Evolutionary conservation across 2,329 filamentous ascomycete species (phyloP), one percentile per base, ranked within the genome.

Genomic region (Sclerotinia borealis): DNA sequence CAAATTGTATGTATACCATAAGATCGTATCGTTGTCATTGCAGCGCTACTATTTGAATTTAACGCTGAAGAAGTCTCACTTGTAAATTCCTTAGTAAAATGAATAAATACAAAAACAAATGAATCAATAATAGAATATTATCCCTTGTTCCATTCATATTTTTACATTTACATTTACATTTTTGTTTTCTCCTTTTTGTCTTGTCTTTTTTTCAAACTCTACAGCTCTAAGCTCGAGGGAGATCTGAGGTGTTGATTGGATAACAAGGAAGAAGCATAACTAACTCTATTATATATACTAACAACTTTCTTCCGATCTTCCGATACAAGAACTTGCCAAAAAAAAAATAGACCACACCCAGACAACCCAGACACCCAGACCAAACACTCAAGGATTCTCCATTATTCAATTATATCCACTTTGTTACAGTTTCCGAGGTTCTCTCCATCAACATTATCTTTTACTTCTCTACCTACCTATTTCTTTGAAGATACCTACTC

Each of bases 351-450:
- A 36, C 49, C 49, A 34, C 31, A 51, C 29, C 49, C 29, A 51
- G 29, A 51, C n/a, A n/a, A n/a, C n/a, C n/a, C n/a, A n/a, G n/a
- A n/a, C n/a, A n/a, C n/a, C n/a, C n/a, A n/a, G n/a, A n/a, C n/a
- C n/a, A n/a, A 51, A 10, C 49, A 43, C 27, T 17, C 52, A 55
- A 54, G 50, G 52, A 55, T 41, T 55, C 37, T 41, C 52, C 37
- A 55, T 55, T 31, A 43, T 55, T 55, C 52, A 55, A 39, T 55
- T 25, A 13, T 50, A 55, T 29, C 52, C 52, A 55, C 52, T 34
- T 43, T 56, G 19, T 34, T 43, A 22, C 39, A 43, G 19, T 56
- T 45, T 43, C 52, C 45, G 27, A 43, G 51, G 10, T 55, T 34
- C 37, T 56, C 39, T 56, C 37, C 52, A 45, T 39, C 52, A 29